phyloP scores from a whole-genome alignment of 2,329 filamentous ascomycete species.

The Exutisphaerella laricina region DNA sequence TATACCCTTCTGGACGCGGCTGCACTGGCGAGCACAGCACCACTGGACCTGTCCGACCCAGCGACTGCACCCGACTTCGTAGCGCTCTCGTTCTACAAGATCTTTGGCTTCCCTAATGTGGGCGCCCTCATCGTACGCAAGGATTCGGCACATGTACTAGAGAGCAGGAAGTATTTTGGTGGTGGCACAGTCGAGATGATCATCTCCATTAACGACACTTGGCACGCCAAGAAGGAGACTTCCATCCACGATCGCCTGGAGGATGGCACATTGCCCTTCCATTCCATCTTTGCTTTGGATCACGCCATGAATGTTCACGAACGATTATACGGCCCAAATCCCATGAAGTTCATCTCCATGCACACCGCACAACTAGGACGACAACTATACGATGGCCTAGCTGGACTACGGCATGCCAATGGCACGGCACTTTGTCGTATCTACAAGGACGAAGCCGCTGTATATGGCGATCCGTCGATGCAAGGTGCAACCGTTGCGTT shows the following conservation, averaged over 20 bases:
- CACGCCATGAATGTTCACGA: conserved; percentile 54
- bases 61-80: conserved; percentile 55
- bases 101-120: conserved; percentile 61
- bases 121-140: conserved; percentile 56
- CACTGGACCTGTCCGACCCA: conserved; percentile 51
- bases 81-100: conserved; percentile 59
- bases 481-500: conserved; percentile 61
- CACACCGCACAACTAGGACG: conserved; percentile 53
- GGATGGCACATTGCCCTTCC: conserved; percentile 62
- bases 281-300: conserved; percentile 58
- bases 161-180: conserved; percentile 58
- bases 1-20: conserved; percentile 59
- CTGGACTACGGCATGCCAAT: conserved; percentile 49
- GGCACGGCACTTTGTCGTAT: conserved; percentile 48
- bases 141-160: conserved; percentile 51
- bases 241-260: conserved; percentile 58
- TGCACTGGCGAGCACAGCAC: conserved; percentile 58
- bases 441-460: conserved; percentile 48
- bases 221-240: conserved; percentile 51
- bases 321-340: conserved; percentile 51
- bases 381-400: conserved; percentile 47
- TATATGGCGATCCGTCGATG: conserved; percentile 47
- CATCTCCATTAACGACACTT: conserved; percentile 47
- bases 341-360: conserved; percentile 54
- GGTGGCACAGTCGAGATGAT: conserved; percentile 62